Conservation (phyloP, 257 asterid species). For the Misopates orontium region DNA sequence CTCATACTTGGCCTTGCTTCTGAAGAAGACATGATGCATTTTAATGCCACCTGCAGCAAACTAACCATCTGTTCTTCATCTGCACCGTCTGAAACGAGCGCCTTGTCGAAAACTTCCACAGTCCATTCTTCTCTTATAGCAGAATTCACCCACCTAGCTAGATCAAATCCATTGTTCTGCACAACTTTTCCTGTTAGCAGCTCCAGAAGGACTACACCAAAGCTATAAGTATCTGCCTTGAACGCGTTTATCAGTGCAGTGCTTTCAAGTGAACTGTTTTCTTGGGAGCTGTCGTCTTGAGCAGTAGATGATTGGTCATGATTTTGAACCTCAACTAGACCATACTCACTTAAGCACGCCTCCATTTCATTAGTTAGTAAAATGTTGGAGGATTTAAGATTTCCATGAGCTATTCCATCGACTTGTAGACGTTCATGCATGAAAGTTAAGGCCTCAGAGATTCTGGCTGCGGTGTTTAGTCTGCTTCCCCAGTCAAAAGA, state of each 20-base stretch:
- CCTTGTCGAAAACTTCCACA: constrained; percentile 64
- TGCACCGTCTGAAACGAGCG: constrained; percentile 49
- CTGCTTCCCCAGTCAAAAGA: constrained; percentile 59
- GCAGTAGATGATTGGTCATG: constrained; percentile 31
- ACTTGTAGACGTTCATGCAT: constrained; percentile 57
- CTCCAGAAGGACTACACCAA: constrained; percentile 68
- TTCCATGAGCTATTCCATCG: constrained; percentile 66
- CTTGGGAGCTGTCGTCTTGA: constrained; percentile 29
- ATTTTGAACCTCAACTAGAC: constrained; percentile 39
- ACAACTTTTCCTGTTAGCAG: constrained; percentile 66
- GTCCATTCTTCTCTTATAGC: constrained; percentile 81
- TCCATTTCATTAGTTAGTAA: constrained; percentile 51
- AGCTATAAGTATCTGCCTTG: constrained; percentile 48
- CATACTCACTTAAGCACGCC: constrained; percentile 70
- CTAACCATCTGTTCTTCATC: constrained; percentile 65
- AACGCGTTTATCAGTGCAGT: constrained; percentile 18
- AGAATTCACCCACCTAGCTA: constrained; percentile 67
- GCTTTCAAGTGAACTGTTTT: background rate
- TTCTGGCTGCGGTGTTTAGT: constrained; percentile 46
- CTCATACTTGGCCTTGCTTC: constrained; percentile 50
- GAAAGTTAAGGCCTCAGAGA: constrained; percentile 54
- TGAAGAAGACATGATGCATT: constrained; percentile 46
- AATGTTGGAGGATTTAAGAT: constrained; percentile 72
- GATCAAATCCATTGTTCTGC: constrained; percentile 52
- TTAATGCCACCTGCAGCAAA: constrained; percentile 67